These are phyloP conservation scores for Emericellopsis terricola DNA, from an alignment of 495 filamentous ascomycete species.

Conservation along the genomic window DNA sequence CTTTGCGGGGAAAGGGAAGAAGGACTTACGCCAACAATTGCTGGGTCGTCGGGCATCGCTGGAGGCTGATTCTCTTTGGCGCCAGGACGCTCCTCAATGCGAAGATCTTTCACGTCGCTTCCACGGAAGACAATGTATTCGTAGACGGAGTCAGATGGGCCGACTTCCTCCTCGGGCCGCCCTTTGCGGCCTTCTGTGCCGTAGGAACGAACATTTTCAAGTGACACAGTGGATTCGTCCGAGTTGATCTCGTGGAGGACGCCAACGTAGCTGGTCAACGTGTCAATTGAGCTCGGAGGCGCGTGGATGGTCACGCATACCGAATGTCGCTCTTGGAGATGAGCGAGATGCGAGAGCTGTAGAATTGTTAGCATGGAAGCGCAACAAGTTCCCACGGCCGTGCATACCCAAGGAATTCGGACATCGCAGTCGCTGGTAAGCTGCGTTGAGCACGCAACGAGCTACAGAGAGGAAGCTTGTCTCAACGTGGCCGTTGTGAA, in stretches of 20 bases:
- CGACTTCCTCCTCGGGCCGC: conserved; percentile 61
- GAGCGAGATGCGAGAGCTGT: conserved; percentile 62
- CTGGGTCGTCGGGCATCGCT: conserved; percentile 82
- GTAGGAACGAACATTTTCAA: conserved; percentile 84
- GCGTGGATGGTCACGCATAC: conserved; percentile 27
- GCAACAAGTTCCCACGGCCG: conserved; percentile 1
- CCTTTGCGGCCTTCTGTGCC: conserved; percentile 80
- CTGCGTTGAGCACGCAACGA: conserved; percentile 3
- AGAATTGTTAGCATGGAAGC: not conserved
- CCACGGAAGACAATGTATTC: conserved; percentile 99
- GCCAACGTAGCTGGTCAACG: conserved; percentile 62
- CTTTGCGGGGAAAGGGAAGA: not conserved
- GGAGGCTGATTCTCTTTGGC: conserved; percentile 56
- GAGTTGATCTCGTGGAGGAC: conserved; percentile 96
- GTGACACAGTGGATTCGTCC: conserved; percentile 83
- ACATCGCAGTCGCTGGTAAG: conserved; percentile 18
- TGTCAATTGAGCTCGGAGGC: conserved; percentile 11
- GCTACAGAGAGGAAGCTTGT: not conserved
- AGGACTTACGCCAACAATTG: conserved; percentile 84
- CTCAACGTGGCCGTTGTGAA: no score
- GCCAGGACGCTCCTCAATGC: conserved; percentile 58
- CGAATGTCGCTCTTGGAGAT: conserved; percentile 97
- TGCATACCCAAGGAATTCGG: conserved; percentile 33
- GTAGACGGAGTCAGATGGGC: conserved; percentile 69
- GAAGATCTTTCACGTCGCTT: conserved; percentile 95